Conservation (phyloP, 345 rosid genomes). For the Rhizophora apiculata region DNA sequence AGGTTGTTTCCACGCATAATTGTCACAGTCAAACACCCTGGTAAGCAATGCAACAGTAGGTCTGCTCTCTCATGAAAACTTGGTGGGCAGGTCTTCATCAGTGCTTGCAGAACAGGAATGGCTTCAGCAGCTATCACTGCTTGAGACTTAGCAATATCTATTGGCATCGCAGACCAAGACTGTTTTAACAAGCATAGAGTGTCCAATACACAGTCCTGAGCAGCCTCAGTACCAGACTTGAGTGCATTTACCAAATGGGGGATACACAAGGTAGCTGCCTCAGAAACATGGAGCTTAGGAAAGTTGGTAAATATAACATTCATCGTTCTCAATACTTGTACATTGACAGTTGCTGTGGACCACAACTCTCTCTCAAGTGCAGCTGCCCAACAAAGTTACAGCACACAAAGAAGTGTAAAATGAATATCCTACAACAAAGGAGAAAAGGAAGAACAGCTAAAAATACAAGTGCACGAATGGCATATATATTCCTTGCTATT, state of each 20-base stretch:
- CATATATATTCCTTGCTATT: neutral
- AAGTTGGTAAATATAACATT: slow-evolving; percentile 77
- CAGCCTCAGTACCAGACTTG: slow-evolving; percentile 67
- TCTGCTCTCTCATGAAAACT: slow-evolving; percentile 86
- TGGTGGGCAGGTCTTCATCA: slow-evolving; percentile 82
- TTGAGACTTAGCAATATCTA: slow-evolving; percentile 77
- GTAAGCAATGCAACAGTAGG: slow-evolving; percentile 79
- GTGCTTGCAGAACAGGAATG: slow-evolving; percentile 69
- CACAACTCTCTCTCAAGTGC: slow-evolving; percentile 87
- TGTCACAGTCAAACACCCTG: slow-evolving; percentile 79
- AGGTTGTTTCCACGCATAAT: slow-evolving; percentile 78
- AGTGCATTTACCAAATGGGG: slow-evolving; percentile 82
- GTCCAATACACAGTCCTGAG: slow-evolving; percentile 73
- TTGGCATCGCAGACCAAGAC: slow-evolving; percentile 75
- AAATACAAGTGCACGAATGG: too few relatives aligned
- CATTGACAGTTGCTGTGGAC: slow-evolving; percentile 69
- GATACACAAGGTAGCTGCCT: slow-evolving; percentile 85
- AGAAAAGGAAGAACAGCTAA: neutral
- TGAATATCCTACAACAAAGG: neutral
- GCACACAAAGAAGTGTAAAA: neutral
- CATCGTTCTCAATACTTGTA: slow-evolving; percentile 69
- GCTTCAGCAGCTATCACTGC: slow-evolving; percentile 85
- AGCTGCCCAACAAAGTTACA: slow-evolving; percentile 50
- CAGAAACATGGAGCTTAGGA: slow-evolving; percentile 78
- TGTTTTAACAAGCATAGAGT: slow-evolving; percentile 71